phyloP scores from a whole-genome alignment of 2,329 filamentous ascomycete species.

The Talaromyces funiculosus region DNA sequence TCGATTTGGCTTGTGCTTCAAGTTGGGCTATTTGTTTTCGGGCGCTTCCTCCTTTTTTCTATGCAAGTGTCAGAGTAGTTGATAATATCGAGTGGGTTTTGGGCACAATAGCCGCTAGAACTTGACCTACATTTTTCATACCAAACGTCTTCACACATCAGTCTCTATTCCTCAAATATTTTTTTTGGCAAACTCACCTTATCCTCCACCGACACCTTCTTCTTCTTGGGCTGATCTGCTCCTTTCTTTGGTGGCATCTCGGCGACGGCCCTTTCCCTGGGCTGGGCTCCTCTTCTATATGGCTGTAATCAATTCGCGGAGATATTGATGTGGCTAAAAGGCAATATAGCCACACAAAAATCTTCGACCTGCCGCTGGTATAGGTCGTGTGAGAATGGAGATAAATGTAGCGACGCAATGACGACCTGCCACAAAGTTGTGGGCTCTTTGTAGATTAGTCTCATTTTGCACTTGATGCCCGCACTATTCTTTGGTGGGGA shows the following conservation, averaged over 20 bases:
- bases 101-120: neutral
- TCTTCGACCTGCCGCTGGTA: neutral
- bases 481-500: slow-evolving; percentile 3
- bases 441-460: slow-evolving; percentile 7
- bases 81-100: neutral
- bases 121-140: slow-evolving; percentile 78
- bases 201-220: slow-evolving; percentile 64
- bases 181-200: slow-evolving; percentile 46
- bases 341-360: neutral
- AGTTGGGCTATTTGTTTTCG: slow-evolving; percentile 89
- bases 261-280: slow-evolving; percentile 19
- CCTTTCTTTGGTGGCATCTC: slow-evolving; percentile 46
- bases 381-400: neutral
- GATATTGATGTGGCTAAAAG: neutral
- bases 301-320: neutral
- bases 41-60: slow-evolving; percentile 86
- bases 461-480: slow-evolving; percentile 4
- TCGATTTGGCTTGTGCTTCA: slow-evolving; percentile 63
- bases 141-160: slow-evolving; percentile 65
- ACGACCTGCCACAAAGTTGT: slow-evolving; percentile 1
- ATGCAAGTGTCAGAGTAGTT: slow-evolving; percentile 8
- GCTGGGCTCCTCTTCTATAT: neutral
- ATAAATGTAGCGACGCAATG: neutral
- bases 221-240: slow-evolving; percentile 42
- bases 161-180: neutral